These are phyloP conservation scores for Cicer yamashitae DNA, from an alignment of 306 rosid genomes.

Conservation along the genomic window DNA sequence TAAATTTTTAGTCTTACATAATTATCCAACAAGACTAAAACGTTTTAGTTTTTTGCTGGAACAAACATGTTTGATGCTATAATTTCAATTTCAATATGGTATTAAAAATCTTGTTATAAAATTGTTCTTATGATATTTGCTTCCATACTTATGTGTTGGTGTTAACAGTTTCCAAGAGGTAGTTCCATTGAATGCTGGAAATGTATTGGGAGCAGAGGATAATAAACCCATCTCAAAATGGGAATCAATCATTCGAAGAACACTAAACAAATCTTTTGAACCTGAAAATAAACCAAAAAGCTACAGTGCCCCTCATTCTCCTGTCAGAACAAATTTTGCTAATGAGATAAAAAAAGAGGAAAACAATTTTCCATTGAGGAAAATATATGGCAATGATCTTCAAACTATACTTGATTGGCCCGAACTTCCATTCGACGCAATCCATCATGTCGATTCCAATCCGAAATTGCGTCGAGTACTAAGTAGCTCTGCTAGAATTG, in stretches of 20 bases:
- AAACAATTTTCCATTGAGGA: conserved; percentile 55
- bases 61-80: no score
- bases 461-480: conserved; percentile 69
- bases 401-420: conserved; percentile 81
- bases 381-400: conserved; percentile 63
- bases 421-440: conserved; percentile 71
- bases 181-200: conserved; percentile 94
- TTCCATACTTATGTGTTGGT: not conserved
- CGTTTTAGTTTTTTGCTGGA: no score
- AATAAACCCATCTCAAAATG: conserved; percentile 80
- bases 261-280: conserved; percentile 71
- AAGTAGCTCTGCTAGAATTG: conserved; percentile 73
- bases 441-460: conserved; percentile 52
- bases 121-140: no score
- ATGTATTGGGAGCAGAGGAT: conserved; percentile 95
- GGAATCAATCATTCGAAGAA: conserved; percentile 84
- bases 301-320: conserved; percentile 82
- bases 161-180: conserved; percentile 87
- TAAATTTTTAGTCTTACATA: no score
- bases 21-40: no score
- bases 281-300: conserved; percentile 67
- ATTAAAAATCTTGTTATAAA: no score
- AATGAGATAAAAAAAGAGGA: conserved; percentile 50
- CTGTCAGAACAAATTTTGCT: conserved; percentile 61
- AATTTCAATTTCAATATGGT: no score